phyloP scores from a whole-genome alignment of 768 basidiomycete genomes.

The Tricholoma saponaceum region DNA sequence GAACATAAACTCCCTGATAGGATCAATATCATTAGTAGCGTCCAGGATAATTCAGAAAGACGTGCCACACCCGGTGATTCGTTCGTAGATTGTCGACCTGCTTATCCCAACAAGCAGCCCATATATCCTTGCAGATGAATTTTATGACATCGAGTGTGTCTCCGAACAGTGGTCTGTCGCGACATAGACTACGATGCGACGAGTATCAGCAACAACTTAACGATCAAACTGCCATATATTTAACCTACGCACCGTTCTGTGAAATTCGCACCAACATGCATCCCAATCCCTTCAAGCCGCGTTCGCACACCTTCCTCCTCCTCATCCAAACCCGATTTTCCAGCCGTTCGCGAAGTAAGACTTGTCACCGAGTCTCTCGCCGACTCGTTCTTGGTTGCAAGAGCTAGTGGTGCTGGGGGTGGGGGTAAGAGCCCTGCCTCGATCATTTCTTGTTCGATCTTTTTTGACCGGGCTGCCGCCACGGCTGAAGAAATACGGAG shows the following conservation, averaged over 20 bases:
- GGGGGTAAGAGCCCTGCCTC: conserved; percentile 70
- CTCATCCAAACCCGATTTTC: conserved; percentile 45
- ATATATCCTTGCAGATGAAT: conserved; percentile 96
- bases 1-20: conserved; percentile 81
- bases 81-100: conserved; percentile 95
- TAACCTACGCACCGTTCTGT: conserved; percentile 64
- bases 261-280: conserved; percentile 83
- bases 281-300: conserved; percentile 78
- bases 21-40: not conserved
- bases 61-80: conserved; percentile 73
- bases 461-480: conserved; percentile 62
- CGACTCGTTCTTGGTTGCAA: conserved; percentile 39
- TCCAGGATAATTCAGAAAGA: conserved; percentile 3
- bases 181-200: conserved; percentile 54
- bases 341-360: conserved; percentile 28
- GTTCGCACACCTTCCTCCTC: conserved; percentile 69
- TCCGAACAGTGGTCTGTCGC: conserved; percentile 67
- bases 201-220: not conserved
- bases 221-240: not conserved
- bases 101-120: conserved; percentile 88
- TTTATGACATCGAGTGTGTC: conserved; percentile 91
- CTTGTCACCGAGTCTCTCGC: conserved; percentile 43
- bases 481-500: conserved; percentile 72
- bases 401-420: conserved; percentile 37
- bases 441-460: conserved; percentile 74